phyloP scores from a whole-genome alignment of 2,329 filamentous ascomycete species.

The Claviceps cyperi region DNA sequence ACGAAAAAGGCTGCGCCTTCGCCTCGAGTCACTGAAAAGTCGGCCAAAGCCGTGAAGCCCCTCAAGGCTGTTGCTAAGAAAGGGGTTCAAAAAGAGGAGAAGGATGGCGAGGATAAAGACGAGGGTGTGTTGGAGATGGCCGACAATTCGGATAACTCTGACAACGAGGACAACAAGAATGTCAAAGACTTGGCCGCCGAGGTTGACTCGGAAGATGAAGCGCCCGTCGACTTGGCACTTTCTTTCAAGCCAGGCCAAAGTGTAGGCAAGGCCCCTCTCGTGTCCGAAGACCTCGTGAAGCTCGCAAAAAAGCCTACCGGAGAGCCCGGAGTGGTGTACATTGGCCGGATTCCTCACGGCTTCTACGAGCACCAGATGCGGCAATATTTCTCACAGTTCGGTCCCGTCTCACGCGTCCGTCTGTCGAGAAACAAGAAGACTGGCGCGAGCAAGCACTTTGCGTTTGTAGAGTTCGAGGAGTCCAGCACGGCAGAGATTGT shows the following conservation, averaged over 20 bases:
- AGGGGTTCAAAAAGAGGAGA: constrained; percentile 5
- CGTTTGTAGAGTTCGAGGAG: constrained; percentile 81
- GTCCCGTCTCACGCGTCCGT: constrained; percentile 61
- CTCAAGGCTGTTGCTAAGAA: constrained; percentile 22
- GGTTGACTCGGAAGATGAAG: constrained; percentile 31
- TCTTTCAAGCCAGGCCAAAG: constrained; percentile 34
- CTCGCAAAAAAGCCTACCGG: constrained; percentile 29
- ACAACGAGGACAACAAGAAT: constrained; percentile 27
- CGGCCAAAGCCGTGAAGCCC: constrained; percentile 6
- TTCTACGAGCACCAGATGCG: constrained; percentile 97
- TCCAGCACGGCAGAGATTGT: constrained; percentile 74
- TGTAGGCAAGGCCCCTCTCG: constrained; percentile 35
- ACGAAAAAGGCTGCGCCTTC: constrained; percentile 1
- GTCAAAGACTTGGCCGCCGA: constrained; percentile 29
- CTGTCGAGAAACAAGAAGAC: constrained; percentile 87
- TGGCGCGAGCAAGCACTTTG: constrained; percentile 82
- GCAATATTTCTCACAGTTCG: constrained; percentile 88
- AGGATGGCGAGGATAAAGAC: constrained; percentile 17
- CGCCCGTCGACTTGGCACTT: constrained; percentile 20
- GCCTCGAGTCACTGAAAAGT: constrained; percentile 3
- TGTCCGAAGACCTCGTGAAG: constrained; percentile 29
- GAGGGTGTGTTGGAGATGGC: constrained; percentile 19
- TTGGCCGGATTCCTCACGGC: constrained; percentile 79
- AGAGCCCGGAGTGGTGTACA: constrained; percentile 68
- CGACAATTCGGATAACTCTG: constrained; percentile 18